Base-by-base conservation (phyloP, 129 eudicot species). In the Dittrichia graveolens region DNA sequence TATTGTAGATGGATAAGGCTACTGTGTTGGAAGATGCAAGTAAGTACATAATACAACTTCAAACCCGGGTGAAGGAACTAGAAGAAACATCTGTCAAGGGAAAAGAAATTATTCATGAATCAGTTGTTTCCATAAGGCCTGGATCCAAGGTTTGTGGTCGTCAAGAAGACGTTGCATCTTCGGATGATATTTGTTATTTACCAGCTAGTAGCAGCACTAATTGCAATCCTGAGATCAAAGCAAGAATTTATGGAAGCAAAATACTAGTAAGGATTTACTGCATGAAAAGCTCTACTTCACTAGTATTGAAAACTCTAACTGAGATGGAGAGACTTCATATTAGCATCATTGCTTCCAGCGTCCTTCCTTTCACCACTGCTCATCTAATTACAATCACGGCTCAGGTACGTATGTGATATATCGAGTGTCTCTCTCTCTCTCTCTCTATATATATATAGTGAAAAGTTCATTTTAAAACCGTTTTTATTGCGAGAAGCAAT, bases 1-100 rank as follows among this genome's bases (percentile, higher is more conserved):
- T 24, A 0, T 55, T 55, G 41, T 75, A 75, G 79, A 65, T 65
- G 72, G 79, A 75, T 55, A 75, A 75, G 67, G 73, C 79, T 65
- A 54, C 66, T 42, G 79, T 75, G 57, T 65, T 75, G 54, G 79
- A 75, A 53, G 79, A 65, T 75, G 79, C 79, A 53, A 65, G 66
- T 54, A 75, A 42, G 15, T 75, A 65, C 49, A 75, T 75, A 43
- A 4, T 75, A 14, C 73, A 65, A 42, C 79, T 75, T 65, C 67
- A 65, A 65, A 31, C 14, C 24, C 56, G 73, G 48, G 73, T 75
- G 47, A 75, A 75, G 67, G 79, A 75, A 54, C 79, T 75, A 7
- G 73, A 75, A 54, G 79, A 54, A 31, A 53, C 45, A 13, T 64
- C 66, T 40, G 19, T 65, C 39, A 75, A 53, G n/a, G 79, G 73